These are phyloP conservation scores for Fallopia convolvulus DNA, from an alignment of 148 eudicot species.

Conservation along the genomic window DNA sequence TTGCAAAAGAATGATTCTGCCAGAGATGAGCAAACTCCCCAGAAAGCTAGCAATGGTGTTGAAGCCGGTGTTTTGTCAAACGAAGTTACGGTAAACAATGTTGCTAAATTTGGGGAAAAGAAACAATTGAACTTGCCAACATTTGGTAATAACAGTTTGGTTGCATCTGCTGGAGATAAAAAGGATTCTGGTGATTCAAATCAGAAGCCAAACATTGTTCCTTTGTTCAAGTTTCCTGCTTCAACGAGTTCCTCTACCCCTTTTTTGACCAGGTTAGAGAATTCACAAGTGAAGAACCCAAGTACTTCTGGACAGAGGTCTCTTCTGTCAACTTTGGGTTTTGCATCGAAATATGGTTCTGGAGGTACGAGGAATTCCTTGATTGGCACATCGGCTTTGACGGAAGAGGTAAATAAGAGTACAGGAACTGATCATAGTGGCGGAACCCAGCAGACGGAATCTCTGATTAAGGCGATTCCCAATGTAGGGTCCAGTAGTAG, in stretches of 20 bases:
- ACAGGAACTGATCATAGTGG: neutral
- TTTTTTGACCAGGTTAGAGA: slow-evolving; percentile 3
- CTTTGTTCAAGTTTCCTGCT: slow-evolving; percentile 2
- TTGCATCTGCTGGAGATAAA: neutral
- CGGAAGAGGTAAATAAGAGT: neutral
- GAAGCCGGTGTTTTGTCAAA: slow-evolving; percentile 22
- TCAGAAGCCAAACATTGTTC: slow-evolving; percentile 3
- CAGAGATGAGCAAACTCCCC: slow-evolving; percentile 24
- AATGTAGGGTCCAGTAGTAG: too few relatives aligned
- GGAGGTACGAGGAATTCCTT: neutral
- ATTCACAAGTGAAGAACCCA: neutral
- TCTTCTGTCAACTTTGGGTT: neutral
- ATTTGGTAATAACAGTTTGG: neutral
- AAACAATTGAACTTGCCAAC: slow-evolving; percentile 2
- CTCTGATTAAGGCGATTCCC: neutral
- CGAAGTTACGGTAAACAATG: slow-evolving; percentile 7
- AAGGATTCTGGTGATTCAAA: neutral
- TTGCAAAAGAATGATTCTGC: slow-evolving; percentile 22
- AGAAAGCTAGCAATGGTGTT: slow-evolving; percentile 22
- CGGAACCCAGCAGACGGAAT: neutral
- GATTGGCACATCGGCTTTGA: neutral
- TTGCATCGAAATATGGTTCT: neutral
- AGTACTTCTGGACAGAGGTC: slow-evolving; percentile 5
- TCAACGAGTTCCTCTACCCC: neutral
- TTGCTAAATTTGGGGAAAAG: neutral